Conservation (phyloP, 2,329 filamentous ascomycete genomes). For the Colletotrichum sp. region DNA sequence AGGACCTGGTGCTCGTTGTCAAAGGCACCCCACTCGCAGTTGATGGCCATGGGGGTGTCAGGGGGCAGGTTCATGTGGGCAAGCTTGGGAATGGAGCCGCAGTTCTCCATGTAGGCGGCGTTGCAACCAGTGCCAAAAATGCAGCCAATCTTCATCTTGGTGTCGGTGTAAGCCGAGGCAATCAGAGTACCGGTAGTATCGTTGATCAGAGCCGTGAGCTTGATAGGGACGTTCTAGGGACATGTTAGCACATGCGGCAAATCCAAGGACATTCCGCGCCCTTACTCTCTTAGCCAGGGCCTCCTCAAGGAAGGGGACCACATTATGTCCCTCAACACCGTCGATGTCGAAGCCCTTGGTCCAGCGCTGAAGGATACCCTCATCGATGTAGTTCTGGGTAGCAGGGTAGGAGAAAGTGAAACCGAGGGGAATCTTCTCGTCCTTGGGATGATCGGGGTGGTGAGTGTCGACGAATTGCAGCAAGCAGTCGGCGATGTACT, state of each 20-base stretch:
- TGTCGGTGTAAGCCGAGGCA: conserved; percentile 95
- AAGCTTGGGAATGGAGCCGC: conserved; percentile 90
- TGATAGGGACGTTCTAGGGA: conserved; percentile 81
- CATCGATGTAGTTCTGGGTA: conserved; percentile 91
- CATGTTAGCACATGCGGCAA: not conserved
- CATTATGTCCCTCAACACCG: conserved; percentile 88
- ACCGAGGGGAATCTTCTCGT: conserved; percentile 77
- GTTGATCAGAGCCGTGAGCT: conserved; percentile 91
- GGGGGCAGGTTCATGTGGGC: conserved; percentile 87
- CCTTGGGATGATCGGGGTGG: conserved; percentile 68
- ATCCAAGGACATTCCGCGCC: not conserved
- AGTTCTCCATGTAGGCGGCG: conserved; percentile 96
- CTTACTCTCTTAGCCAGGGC: conserved; percentile 72
- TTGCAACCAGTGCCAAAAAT: conserved; percentile 99
- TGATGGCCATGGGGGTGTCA: conserved; percentile 89
- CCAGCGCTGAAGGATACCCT: conserved; percentile 92
- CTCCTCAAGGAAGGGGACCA: conserved; percentile 85
- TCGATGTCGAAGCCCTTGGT: conserved; percentile 97
- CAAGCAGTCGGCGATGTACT: conserved; percentile 91
- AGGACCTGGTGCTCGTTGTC: conserved; percentile 92
- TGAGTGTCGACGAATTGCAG: conserved; percentile 90
- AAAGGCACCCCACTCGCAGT: conserved; percentile 97
- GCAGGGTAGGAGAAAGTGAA: conserved; percentile 98
- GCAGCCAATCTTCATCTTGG: conserved; percentile 91
- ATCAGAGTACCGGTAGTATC: conserved; percentile 98